Conservation (phyloP, 2,329 filamentous ascomycete genomes). For the Fusarium poae region DNA sequence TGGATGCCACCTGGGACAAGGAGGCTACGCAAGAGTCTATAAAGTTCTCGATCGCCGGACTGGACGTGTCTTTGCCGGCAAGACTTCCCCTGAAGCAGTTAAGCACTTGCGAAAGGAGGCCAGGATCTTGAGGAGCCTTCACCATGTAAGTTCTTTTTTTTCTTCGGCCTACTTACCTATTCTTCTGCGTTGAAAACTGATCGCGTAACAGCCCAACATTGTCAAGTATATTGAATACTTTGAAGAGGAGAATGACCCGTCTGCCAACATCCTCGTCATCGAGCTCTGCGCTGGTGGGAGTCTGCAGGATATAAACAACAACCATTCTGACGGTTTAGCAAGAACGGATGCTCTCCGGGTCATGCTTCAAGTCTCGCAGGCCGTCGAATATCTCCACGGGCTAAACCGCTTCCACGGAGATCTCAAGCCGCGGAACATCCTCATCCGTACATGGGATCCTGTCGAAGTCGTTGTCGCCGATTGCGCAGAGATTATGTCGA, state of each 20-base stretch:
- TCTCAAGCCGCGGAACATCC: slow-evolving; percentile 52
- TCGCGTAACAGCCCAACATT: slow-evolving; percentile 44
- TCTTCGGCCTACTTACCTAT: background rate
- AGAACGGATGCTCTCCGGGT: slow-evolving; percentile 39
- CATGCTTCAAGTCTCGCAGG: slow-evolving; percentile 44
- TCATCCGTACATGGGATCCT: slow-evolving; percentile 48
- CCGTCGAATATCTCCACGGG: slow-evolving; percentile 49
- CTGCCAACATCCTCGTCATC: slow-evolving; percentile 48
- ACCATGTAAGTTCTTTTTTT: slow-evolving; percentile 45
- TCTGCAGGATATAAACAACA: slow-evolving; percentile 48
- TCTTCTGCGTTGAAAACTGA: background rate
- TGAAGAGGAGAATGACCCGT: slow-evolving; percentile 35
- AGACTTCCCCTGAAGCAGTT: slow-evolving; percentile 40
- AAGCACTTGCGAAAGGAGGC: slow-evolving; percentile 47
- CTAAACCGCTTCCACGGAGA: slow-evolving; percentile 48
- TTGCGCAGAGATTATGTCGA: slow-evolving; percentile 49
- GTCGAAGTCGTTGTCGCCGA: slow-evolving; percentile 51
- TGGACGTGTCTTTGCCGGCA: slow-evolving; percentile 49
- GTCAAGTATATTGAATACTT: slow-evolving; percentile 49
- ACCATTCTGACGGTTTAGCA: slow-evolving; percentile 33
- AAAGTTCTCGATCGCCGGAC: slow-evolving; percentile 48
- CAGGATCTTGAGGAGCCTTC: slow-evolving; percentile 34
- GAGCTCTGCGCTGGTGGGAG: slow-evolving; percentile 51
- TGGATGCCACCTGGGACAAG: slow-evolving; percentile 46
- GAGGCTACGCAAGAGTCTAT: slow-evolving; percentile 49